These are phyloP conservation scores for Mortierella alpina DNA, from an alignment of 192 early-diverging fungal species.

Conservation along the genomic window DNA sequence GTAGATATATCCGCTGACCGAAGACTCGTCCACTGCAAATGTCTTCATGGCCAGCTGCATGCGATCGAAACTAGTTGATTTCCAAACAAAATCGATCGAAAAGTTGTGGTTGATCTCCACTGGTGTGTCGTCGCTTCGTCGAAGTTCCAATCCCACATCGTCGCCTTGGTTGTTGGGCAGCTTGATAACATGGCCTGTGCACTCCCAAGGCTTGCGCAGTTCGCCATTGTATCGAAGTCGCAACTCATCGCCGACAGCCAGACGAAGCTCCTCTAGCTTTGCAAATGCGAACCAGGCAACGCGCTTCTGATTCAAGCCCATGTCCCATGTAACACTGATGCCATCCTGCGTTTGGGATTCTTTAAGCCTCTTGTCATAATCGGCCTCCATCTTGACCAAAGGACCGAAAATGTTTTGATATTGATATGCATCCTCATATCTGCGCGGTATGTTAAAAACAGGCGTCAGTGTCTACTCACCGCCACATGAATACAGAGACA, in stretches of 20 bases:
- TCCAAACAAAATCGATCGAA: slow-evolving; percentile 98
- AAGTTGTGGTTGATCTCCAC: slow-evolving; percentile 89
- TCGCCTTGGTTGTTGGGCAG: slow-evolving; percentile 93
- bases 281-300: slow-evolving; percentile 94
- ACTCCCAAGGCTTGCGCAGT: slow-evolving; percentile 86
- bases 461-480: neutral
- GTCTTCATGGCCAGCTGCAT: slow-evolving; percentile 97
- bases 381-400: slow-evolving; percentile 94
- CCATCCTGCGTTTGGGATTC: slow-evolving; percentile 97
- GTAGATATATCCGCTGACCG: slow-evolving; percentile 95
- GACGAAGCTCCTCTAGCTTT: slow-evolving; percentile 92
- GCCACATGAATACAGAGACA: neutral
- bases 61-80: slow-evolving; percentile 95
- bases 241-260: slow-evolving; percentile 96
- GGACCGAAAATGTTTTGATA: slow-evolving; percentile 97
- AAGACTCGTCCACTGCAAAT: slow-evolving; percentile 95
- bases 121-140: slow-evolving; percentile 74
- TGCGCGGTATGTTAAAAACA: slow-evolving; percentile 21
- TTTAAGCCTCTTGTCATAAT: slow-evolving; percentile 88
- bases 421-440: slow-evolving; percentile 97
- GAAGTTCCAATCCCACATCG: slow-evolving; percentile 95
- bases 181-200: slow-evolving; percentile 93
- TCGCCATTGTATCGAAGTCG: slow-evolving; percentile 89
- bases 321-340: slow-evolving; percentile 96
- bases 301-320: slow-evolving; percentile 92